Evolutionary conservation across 2,329 filamentous ascomycete genomes (phyloP), one percentile per base, ranked within the genome.

Genomic region (Periconia sp.): DNA sequence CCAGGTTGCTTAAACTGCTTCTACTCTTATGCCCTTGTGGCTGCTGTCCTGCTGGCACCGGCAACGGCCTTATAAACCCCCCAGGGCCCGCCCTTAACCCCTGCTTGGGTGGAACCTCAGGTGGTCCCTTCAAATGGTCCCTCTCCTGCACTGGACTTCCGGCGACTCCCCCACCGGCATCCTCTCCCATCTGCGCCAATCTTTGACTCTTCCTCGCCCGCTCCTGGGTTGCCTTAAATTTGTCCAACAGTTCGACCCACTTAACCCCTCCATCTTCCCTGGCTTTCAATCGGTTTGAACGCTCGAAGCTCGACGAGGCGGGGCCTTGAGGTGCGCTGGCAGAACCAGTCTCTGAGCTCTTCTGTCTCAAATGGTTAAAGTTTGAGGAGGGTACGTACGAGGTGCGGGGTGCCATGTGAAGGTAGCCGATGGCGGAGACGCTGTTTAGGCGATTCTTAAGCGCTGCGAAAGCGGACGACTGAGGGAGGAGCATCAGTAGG

Each of bases 381-480:
- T 62, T 63, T 38, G 64, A 63, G 29, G 61, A 57, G 61, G 65
- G 61, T 48, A 84, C 85, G 73, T 85, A 94, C n/a, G n/a, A n/a
- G 89, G 82, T 80, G 80, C 89, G 77, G 22, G 83, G 88, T 50
- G 86, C 85, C 55, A 88, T 87, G 66, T 97, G 92, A 49, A 99
- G 77, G 69, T 96, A 95, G 30, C 92, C 94, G 66, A 99, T 97
- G 38, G 94, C 92, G 75, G 89, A 95, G 56, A 99, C 94, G 70
- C 89, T 96, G 71, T 97, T 97, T 36, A 99, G 80, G 29, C 94
- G 85, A 66, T 99, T 99, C 69, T 96, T 97, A 43, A 99, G 78
- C 2, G 94, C 92, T 19, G 92, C 94, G 73, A 99, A 99, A 7
- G 94, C 95, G 19, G 91, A 95, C 12, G 92, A 97, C 72, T 99